Evolutionary conservation across 2,329 filamentous ascomycete species (phyloP).

Genomic region (Leptodontidium sp.): DNA sequence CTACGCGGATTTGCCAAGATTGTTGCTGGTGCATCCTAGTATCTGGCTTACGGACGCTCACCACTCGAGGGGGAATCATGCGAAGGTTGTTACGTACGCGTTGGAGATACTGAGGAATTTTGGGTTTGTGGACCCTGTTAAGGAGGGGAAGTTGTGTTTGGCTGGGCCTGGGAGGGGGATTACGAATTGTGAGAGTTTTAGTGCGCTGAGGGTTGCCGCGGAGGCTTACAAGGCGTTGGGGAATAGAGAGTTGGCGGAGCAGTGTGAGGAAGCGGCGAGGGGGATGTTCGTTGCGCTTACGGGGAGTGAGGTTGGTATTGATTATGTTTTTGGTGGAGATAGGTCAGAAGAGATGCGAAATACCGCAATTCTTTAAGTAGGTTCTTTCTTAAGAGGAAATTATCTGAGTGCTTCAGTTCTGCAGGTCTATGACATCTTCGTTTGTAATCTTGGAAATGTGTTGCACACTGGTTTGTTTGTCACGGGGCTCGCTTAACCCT

Average conservation of each 20-base stretch:
- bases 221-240: slow-evolving; percentile 27
- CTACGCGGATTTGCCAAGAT: slow-evolving; percentile 25
- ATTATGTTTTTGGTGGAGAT: slow-evolving; percentile 11
- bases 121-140: slow-evolving; percentile 21
- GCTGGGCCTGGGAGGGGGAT: slow-evolving; percentile 26
- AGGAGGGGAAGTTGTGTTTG: slow-evolving; percentile 18
- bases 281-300: slow-evolving; percentile 29
- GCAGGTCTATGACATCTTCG: not conserved
- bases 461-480: not conserved
- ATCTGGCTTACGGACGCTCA: slow-evolving; percentile 33
- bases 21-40: slow-evolving; percentile 30
- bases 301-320: slow-evolving; percentile 29
- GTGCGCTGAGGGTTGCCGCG: slow-evolving; percentile 22
- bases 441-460: not conserved
- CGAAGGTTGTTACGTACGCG: slow-evolving; percentile 28
- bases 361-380: not conserved
- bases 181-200: slow-evolving; percentile 31
- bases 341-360: not conserved
- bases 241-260: not conserved
- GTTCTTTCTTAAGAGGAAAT: no score
- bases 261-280: slow-evolving; percentile 26
- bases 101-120: slow-evolving; percentile 33
- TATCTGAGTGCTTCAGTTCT: no score
- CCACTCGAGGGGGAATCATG: slow-evolving; percentile 17
- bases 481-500: not conserved